Percentiles rank a stretch among this genome's conserved stretches.
Evolutionary conservation across 805 yeast genomes (phyloP).

Genomic region (Maudiozyma turicensis): DNA sequence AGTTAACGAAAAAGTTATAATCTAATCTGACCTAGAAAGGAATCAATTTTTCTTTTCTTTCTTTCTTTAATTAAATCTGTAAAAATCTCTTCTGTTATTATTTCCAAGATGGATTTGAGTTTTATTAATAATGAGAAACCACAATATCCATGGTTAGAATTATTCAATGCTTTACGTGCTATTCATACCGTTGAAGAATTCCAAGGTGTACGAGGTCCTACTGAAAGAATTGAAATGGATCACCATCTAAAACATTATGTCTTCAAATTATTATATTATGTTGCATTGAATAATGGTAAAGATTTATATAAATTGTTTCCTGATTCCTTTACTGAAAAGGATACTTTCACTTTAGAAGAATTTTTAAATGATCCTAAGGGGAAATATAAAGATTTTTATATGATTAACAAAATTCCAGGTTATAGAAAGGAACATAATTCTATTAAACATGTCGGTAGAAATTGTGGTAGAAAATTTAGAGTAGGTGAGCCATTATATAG

Average conservation of each 20-base stretch:
- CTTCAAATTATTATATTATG: conserved; percentile 26
- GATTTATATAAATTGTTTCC: conserved; percentile 28
- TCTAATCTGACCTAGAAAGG: too few species aligned
- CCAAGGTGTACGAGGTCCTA: conserved; percentile 18
- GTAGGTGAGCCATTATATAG: conserved; percentile 59
- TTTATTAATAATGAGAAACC: neutral
- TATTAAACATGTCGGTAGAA: conserved; percentile 44
- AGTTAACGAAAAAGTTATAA: too few species aligned
- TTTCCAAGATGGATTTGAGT: neutral
- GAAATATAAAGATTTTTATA: conserved; percentile 8
- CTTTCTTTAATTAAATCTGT: neutral
- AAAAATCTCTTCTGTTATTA: neutral
- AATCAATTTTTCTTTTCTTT: neutral
- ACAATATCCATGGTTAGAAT: neutral
- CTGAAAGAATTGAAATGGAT: conserved; percentile 23
- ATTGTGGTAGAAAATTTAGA: conserved; percentile 57
- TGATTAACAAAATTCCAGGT: too few species aligned
- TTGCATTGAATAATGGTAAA: conserved; percentile 33
- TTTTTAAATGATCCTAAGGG: conserved; percentile 5
- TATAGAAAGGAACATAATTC: conserved; percentile 2
- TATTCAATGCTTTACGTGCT: conserved; percentile 6
- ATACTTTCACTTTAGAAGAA: conserved; percentile 15
- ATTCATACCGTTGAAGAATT: conserved; percentile 16
- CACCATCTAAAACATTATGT: conserved; percentile 16
- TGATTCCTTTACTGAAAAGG: conserved; percentile 2